Percentiles rank a stretch among this genome's conserved stretches.
Evolutionary conservation across 768 basidiomycete genomes (phyloP).

Genomic region (Phanerochaete sordida): DNA sequence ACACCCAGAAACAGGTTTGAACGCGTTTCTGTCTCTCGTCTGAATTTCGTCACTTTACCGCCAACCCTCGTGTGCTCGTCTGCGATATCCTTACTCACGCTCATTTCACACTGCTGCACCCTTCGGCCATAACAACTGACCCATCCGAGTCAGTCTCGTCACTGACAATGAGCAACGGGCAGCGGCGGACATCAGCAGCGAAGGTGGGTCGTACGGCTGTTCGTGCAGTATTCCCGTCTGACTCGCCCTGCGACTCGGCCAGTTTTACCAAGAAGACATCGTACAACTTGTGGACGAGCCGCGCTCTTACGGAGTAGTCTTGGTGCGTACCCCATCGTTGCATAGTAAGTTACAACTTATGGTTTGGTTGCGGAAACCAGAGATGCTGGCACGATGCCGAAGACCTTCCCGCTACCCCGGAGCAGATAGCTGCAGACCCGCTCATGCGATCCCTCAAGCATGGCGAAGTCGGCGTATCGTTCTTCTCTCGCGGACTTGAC

Average conservation of each 20-base stretch:
- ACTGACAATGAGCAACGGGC: constrained; percentile 1
- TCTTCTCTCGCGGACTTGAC: constrained; percentile 42
- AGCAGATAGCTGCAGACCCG: constrained; percentile 48
- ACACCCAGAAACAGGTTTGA: neutral
- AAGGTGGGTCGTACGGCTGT: constrained; percentile 11
- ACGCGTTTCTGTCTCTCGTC: constrained; percentile 1
- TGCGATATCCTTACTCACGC: neutral
- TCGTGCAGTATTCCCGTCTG: neutral
- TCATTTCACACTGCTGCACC: neutral
- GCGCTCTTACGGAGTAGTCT: constrained; percentile 7
- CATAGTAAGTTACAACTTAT: neutral
- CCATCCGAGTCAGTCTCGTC: neutral
- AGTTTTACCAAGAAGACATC: constrained; percentile 18
- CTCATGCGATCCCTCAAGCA: constrained; percentile 69
- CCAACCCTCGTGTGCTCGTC: neutral
- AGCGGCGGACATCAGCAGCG: constrained; percentile 8
- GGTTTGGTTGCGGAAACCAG: constrained; percentile 34
- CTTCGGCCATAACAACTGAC: neutral
- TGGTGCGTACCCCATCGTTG: constrained; percentile 1
- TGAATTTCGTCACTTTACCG: neutral
- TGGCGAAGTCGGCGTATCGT: constrained; percentile 83
- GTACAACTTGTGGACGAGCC: constrained; percentile 9
- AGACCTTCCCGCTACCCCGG: constrained; percentile 47
- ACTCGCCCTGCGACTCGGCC: neutral
- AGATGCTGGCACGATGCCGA: constrained; percentile 90